Conservation (phyloP, 2,329 filamentous ascomycete species). For the Xenoacremonium recifei region DNA sequence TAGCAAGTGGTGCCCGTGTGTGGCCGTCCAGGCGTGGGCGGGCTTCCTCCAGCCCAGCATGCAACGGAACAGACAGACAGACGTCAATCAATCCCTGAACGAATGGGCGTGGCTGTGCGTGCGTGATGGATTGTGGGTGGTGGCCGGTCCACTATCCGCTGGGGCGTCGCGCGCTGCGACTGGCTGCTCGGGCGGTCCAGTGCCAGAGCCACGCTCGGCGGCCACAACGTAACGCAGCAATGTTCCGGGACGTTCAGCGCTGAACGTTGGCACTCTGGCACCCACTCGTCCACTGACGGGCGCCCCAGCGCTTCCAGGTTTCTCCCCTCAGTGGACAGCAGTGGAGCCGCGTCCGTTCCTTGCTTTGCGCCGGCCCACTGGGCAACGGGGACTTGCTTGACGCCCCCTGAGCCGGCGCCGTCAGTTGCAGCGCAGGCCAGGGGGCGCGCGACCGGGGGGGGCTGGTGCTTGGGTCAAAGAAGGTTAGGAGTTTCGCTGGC, state of each 20-base stretch:
- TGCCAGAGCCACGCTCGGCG: background rate
- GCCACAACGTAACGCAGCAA: background rate
- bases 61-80: too few species aligned
- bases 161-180: background rate
- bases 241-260: background rate
- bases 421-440: background rate
- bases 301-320: background rate
- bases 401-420: background rate
- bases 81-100: too few species aligned
- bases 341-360: background rate
- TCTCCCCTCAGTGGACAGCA: too few species aligned
- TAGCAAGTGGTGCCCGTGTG: background rate
- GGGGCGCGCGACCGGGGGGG: too few species aligned
- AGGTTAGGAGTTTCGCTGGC: too few species aligned
- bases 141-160: background rate
- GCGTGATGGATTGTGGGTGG: too few species aligned
- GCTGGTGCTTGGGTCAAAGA: too few species aligned
- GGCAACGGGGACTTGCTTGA: background rate
- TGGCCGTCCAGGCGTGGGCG: background rate
- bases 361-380: background rate
- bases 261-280: conserved; percentile 2
- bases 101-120: too few species aligned
- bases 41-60: background rate
- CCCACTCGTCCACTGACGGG: background rate
- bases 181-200: background rate